Evolutionary conservation across 208 protist species (phyloP), one percentile per base, ranked within the genome.

Genomic region (Leishmania arabica): DNA sequence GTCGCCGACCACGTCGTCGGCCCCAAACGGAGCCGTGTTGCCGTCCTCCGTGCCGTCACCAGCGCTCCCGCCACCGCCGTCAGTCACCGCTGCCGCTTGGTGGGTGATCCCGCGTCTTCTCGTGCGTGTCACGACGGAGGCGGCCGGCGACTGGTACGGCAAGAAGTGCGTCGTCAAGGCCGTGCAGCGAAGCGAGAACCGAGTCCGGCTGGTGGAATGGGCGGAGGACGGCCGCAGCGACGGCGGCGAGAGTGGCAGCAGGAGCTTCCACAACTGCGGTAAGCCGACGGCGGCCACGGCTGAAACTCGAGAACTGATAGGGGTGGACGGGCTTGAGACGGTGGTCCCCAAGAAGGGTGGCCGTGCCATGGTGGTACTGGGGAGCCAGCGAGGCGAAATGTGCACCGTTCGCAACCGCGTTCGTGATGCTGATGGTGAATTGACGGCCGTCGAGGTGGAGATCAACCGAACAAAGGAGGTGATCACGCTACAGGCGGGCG

Each of bases 21-120:
- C 65, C 0, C 66, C 47, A 51, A 60, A 19, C 19, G 51, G 40
- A 8, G 42, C n/a, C 45, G 58, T 17, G 15, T 19, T 65, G 53
- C 66, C 27, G 56, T 56, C 47, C 70, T 58, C 40, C 5, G 45
- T 21, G 31, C 31, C 58, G 45, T 54, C 69, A 27, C 34, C 19
- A 13, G n/a, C 58, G 62, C 34, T 37, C 34, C 47, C 51, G 62
- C 70, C n/a, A 24, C n/a, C 15, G 19, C 54, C n/a, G 24, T 45
- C 37, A 27, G 37, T 69, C 27, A 40, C 58, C 27, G 19, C 79
- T 3, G 71, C 54, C 4, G 64, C 58, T 54, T 97, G 94, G 94
- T 97, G 94, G 92, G 91, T 97, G 54, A 72, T 89, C 47, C 92
- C 91, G 40, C 85, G 87, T 34, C 81, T 97, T 42, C 66, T 95